These are phyloP conservation scores for Candida stauntonica DNA, from an alignment of 805 yeast genomes.

Conservation along the genomic window DNA sequence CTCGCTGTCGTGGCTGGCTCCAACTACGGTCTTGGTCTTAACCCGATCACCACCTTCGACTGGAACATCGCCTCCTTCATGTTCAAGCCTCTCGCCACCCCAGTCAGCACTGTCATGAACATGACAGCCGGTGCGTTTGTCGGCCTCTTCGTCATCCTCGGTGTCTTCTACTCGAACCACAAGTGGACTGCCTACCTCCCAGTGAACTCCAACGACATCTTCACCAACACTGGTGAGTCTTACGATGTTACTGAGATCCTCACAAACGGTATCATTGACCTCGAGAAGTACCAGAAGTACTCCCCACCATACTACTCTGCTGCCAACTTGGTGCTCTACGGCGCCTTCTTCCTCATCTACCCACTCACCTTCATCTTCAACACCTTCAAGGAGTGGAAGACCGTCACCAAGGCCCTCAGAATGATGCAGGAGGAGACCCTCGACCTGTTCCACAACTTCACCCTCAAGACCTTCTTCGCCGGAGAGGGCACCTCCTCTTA, in stretches of 20 bases:
- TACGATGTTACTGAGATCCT: constrained; percentile 46
- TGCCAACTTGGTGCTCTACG: constrained; percentile 54
- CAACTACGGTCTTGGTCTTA: constrained; percentile 43
- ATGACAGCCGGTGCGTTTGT: constrained; percentile 32
- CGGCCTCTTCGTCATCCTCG: constrained; percentile 32
- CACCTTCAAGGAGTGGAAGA: constrained; percentile 40
- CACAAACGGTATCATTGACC: constrained; percentile 42
- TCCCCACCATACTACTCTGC: constrained; percentile 69
- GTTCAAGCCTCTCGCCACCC: constrained; percentile 37
- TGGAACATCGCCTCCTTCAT: constrained; percentile 37
- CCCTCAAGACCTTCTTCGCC: constrained; percentile 5
- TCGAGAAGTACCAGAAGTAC: constrained; percentile 42
- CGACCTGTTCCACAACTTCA: constrained; percentile 5
- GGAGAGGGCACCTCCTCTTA: constrained; percentile 2
- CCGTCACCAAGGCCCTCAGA: constrained; percentile 18
- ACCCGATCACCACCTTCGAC: constrained; percentile 50
- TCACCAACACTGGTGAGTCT: constrained; percentile 45
- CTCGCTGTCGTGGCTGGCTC: constrained; percentile 48
- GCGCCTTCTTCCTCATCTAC: constrained; percentile 41
- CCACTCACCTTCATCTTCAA: constrained; percentile 50
- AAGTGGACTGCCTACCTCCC: constrained; percentile 37
- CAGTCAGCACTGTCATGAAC: constrained; percentile 37
- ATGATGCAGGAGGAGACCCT: constrained; percentile 6
- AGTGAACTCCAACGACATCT: constrained; percentile 46
- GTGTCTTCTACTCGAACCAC: constrained; percentile 37